phyloP scores from a whole-genome alignment of 306 rosid genomes.

The Canavalia gladiata region DNA sequence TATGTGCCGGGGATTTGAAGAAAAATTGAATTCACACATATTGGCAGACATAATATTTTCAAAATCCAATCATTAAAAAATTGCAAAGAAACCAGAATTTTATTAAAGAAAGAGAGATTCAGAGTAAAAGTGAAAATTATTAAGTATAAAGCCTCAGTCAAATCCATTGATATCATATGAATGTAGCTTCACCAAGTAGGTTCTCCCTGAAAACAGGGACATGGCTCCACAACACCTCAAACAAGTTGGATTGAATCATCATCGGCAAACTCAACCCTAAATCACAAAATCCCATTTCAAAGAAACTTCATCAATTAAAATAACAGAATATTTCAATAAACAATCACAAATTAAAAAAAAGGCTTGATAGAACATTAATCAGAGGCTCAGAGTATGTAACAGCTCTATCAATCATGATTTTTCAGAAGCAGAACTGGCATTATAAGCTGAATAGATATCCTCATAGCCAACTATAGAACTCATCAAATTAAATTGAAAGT shows the following conservation, averaged over 20 bases:
- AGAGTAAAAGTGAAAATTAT: too few species aligned
- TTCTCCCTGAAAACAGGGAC: conserved; percentile 81
- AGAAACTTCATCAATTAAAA: too few species aligned
- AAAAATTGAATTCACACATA: neutral
- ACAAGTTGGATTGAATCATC: conserved; percentile 62
- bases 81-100: neutral
- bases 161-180: conserved; percentile 62
- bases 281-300: neutral
- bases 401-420: conserved; percentile 83
- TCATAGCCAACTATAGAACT: conserved; percentile 58
- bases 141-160: conserved; percentile 46
- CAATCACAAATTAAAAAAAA: too few species aligned
- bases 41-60: neutral
- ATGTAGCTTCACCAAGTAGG: conserved; percentile 76
- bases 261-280: neutral
- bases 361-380: too few species aligned
- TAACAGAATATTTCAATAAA: neutral
- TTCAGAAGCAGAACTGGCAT: conserved; percentile 99
- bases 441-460: conserved; percentile 72
- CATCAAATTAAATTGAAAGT: neutral
- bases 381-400: conserved; percentile 74
- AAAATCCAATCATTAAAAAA: too few species aligned
- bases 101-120: too few species aligned
- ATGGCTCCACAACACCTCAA: conserved; percentile 69
- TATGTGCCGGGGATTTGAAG: too few species aligned